Base-by-base conservation (phyloP, 306 rosid genomes). In the Albizia julibrissin region DNA sequence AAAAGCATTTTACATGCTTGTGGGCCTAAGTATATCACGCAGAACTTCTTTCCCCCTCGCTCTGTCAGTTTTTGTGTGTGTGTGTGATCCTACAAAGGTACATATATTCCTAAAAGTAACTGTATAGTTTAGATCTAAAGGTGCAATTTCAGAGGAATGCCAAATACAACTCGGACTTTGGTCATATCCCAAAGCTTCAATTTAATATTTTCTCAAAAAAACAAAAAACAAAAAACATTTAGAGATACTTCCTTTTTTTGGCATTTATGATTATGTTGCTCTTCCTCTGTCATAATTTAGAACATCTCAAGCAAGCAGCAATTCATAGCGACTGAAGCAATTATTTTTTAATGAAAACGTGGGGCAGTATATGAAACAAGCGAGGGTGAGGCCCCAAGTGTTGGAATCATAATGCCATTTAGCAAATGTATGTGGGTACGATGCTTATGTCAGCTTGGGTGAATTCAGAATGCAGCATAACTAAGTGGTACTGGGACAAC, bases 11-110 rank as follows among this genome's bases (percentile, higher is more conserved):
- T 50, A 52, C 82, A 50, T 79, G 82, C 21, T 31, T 69, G 87
- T 75, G 86, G 81, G 68, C 78, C 61, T 46, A 37, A 39, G 21
- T 43, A 64, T 68, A 43, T 84, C 85, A 78, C 1, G 81, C 89
- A 80, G 22, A 80, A 80, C 70, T 27, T 34, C 79, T 73, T 39
- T n/a, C 58, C n/a, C 61, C 6, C 61, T 47, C 37, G 5, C 16
- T 74, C 33, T 72, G 19, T 52, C 31, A 5, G 37, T 71, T 15
- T 65, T 52, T 54, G 65, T 24, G 40, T 37, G 29, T 37, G 29
- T 40, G 39, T n/a, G 78, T 3, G 43, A 74, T 71, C 69, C 62
- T 34, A 26, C 42, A 77, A 67, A 82, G 67, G 67, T 74, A 65
- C 67, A 14, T 6, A 69, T 39, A 68, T 40, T 75, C 42, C 62